phyloP scores from a whole-genome alignment of 176 grass and related monocot species.

The Carex scoparia region DNA sequence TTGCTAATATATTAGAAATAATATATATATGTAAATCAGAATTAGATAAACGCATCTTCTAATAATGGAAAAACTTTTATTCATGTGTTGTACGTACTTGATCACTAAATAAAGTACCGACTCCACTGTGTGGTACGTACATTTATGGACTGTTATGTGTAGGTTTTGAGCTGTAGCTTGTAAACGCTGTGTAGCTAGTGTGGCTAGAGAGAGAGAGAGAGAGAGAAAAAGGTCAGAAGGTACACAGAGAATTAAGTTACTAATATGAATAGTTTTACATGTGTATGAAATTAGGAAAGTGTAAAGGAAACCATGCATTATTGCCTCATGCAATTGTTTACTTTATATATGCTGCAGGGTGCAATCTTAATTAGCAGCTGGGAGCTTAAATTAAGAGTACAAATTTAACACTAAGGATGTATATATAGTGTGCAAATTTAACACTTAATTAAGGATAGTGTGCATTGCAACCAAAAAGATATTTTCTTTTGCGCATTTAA shows the following conservation, averaged over 20 bases:
- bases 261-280: neutral
- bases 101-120: neutral
- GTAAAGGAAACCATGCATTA: neutral
- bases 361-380: neutral
- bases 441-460: no score
- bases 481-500: no score
- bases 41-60: neutral
- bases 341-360: neutral
- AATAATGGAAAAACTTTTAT: neutral
- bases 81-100: neutral
- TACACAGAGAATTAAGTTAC: neutral
- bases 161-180: neutral
- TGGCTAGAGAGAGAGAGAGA: neutral
- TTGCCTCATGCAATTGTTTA: neutral
- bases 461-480: no score
- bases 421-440: no score
- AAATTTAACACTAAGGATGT: neutral
- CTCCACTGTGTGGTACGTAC: slow-evolving; percentile 5
- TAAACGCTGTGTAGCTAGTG: neutral
- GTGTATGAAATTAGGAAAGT: neutral
- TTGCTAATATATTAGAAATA: neutral
- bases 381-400: neutral
- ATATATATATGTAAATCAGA: slow-evolving; percentile 9
- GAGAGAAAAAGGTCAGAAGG: neutral
- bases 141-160: slow-evolving; percentile 3